These are phyloP conservation scores for Colletotrichum sidae DNA, from an alignment of 2,329 filamentous ascomycete genomes.

Conservation along the genomic window DNA sequence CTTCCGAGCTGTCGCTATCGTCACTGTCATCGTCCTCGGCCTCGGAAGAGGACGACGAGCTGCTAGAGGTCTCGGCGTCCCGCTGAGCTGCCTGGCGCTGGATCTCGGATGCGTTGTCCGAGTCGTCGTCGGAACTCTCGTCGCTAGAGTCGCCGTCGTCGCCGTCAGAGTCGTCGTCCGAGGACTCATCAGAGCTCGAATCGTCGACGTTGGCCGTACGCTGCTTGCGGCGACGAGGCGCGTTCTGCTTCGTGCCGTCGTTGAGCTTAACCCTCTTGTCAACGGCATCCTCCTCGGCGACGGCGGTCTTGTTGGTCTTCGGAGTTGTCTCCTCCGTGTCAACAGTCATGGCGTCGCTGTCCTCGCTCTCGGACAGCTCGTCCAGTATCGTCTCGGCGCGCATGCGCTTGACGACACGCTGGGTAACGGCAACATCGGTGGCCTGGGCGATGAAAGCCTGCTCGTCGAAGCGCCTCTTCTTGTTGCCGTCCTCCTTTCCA, in stretches of 20 bases:
- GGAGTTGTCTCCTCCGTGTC: constrained; percentile 35
- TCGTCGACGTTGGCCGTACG: constrained; percentile 59
- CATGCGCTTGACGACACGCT: constrained; percentile 71
- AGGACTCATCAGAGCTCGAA: constrained; percentile 48
- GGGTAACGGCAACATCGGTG: constrained; percentile 63
- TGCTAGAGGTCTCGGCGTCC: constrained; percentile 52
- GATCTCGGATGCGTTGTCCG: constrained; percentile 48
- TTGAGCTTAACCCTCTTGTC: constrained; percentile 57
- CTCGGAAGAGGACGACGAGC: constrained; percentile 52
- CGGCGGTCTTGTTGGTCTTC: constrained; percentile 38
- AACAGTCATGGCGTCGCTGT: constrained; percentile 48
- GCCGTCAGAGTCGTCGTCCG: constrained; percentile 41
- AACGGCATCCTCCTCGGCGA: constrained; percentile 42
- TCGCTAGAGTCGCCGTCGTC: constrained; percentile 39
- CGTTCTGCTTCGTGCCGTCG: constrained; percentile 59
- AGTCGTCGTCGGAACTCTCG: constrained; percentile 45
- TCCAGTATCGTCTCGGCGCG: constrained; percentile 69
- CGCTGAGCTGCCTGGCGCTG: constrained; percentile 47
- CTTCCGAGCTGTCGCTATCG: constrained; percentile 42
- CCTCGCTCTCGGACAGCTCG: constrained; percentile 63
- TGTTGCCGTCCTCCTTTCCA: constrained; percentile 49
- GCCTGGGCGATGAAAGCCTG: constrained; percentile 62
- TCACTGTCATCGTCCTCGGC: constrained; percentile 46
- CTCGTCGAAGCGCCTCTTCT: constrained; percentile 66
- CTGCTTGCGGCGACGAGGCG: constrained; percentile 62